A percentile compares a stretch with the other conserved stretches of the same genome.
Conservation (phyloP, 73 alveolate genomes). For the Paramecium tetraurelia region DNA sequence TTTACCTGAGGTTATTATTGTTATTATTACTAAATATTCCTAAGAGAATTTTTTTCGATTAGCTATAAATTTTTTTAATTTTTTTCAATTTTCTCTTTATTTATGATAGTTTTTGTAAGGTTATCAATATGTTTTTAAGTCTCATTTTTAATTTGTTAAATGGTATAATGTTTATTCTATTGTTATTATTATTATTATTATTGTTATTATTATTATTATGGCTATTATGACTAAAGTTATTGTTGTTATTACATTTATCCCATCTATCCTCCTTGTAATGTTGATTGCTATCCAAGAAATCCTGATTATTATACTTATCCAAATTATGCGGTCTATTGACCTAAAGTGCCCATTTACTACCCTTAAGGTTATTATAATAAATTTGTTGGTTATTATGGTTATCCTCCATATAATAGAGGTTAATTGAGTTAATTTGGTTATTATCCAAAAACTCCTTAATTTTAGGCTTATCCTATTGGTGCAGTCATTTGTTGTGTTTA, state of each 20-base stretch:
- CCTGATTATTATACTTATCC: background rate
- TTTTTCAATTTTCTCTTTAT: background rate
- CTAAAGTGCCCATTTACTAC: background rate
- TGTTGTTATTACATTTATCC: background rate
- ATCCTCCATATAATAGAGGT: background rate
- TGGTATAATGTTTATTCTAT: background rate
- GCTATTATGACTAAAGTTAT: background rate
- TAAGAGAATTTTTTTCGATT: background rate
- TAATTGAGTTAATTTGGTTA: background rate
- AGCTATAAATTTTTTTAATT: background rate
- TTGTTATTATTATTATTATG: background rate
- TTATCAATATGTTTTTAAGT: background rate
- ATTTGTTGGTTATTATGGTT: background rate
- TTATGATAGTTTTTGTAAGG: background rate
- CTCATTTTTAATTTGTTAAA: background rate
- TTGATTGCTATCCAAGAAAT: background rate
- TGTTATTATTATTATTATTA: background rate
- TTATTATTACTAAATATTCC: background rate
- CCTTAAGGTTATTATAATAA: background rate
- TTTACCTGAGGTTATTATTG: background rate
- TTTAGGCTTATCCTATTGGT: background rate
- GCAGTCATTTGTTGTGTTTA: background rate
- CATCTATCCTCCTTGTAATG: background rate
- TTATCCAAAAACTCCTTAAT: background rate
- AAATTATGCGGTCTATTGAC: background rate